Evolutionary conservation across 495 filamentous ascomycete genomes (phyloP), one percentile per base, ranked within the genome.

Genomic region (Penicillium argentinense): DNA sequence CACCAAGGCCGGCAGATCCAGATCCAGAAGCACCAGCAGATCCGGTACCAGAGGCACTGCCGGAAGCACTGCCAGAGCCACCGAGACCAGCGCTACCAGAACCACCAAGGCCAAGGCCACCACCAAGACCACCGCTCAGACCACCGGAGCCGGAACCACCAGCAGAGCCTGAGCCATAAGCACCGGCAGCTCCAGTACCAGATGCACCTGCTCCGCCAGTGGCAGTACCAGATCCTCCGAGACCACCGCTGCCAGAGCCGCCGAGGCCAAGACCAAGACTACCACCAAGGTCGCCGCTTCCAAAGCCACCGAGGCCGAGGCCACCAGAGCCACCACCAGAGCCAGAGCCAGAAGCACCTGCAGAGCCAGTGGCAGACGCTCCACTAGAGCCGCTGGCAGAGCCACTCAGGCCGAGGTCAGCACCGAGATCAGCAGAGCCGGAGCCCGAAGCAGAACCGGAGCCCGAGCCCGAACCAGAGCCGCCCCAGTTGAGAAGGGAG

Each of bases 261-360:
- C 44, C n/a, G n/a, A n/a, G n/a, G n/a, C n/a, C n/a, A n/a, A n/a
- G n/a, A n/a, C n/a, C n/a, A n/a, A n/a, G n/a, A n/a, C n/a, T n/a
- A n/a, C n/a, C n/a, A n/a, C n/a, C n/a, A n/a, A n/a, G n/a, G n/a
- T n/a, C n/a, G n/a, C n/a, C n/a, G 13, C 40, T 39, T 17, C 44
- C 43, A 26, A 29, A 42, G 28, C 32, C 36, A 26, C 49, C 49
- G 13, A 44, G 32, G 9, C 42, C 37, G 18, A 28, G 29, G 13
- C 36, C 42, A 21, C 28, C 28, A 23, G 14, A 7, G 12, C 21
- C 27, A 27, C 26, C 41, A 24, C 16, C 36, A n/a, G 40, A 36
- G 33, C 33, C 36, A 25, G 32, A 40, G 7, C 45, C 47, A 19
- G 40, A 50, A 12, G 17, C 25, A 12, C 16, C 26, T n/a, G 22